Percentiles rank a stretch among this genome's conserved stretches.
phyloP scores from a whole-genome alignment of 805 yeast genomes.

The Wickerhamomyces canadensis region DNA sequence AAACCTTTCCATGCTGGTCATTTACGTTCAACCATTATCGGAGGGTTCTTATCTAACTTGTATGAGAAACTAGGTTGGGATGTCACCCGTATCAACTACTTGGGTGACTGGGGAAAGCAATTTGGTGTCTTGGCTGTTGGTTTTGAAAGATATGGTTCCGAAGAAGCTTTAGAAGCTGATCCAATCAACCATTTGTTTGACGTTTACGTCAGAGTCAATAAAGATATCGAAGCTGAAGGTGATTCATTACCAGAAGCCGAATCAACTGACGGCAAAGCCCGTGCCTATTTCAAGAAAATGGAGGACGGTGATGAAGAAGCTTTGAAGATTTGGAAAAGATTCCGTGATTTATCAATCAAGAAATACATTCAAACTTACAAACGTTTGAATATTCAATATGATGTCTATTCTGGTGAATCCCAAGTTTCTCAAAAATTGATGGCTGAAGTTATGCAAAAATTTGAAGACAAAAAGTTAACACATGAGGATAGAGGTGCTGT shows the following conservation, averaged over 20 bases:
- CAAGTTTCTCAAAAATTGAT: conserved; percentile 75
- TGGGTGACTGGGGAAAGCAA: conserved; percentile 99
- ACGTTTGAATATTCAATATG: conserved; percentile 84
- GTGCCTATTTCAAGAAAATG: conserved; percentile 83
- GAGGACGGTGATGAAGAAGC: conserved; percentile 89
- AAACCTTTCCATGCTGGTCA: conserved; percentile 99
- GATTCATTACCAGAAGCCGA: conserved; percentile 39
- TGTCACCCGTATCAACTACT: conserved; percentile 87
- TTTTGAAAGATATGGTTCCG: conserved; percentile 78
- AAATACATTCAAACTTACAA: conserved; percentile 85
- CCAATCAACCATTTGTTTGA: conserved; percentile 94
- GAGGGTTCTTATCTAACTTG: conserved; percentile 88
- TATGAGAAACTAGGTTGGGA: conserved; percentile 90
- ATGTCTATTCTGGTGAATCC: conserved; percentile 92
- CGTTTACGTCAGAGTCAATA: conserved; percentile 84
- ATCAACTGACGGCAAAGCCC: conserved; percentile 75
- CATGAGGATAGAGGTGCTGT: conserved; percentile 89
- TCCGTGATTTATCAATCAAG: conserved; percentile 86
- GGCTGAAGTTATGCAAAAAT: conserved; percentile 55
- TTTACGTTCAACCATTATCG: conserved; percentile 94
- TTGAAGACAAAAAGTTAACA: conserved; percentile 64
- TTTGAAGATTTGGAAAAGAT: conserved; percentile 71
- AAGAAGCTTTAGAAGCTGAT: conserved; percentile 60
- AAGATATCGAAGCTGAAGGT: conserved; percentile 58
- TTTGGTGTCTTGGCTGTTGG: conserved; percentile 96